phyloP scores from a whole-genome alignment of 306 rosid genomes.

The Malus fusca region DNA sequence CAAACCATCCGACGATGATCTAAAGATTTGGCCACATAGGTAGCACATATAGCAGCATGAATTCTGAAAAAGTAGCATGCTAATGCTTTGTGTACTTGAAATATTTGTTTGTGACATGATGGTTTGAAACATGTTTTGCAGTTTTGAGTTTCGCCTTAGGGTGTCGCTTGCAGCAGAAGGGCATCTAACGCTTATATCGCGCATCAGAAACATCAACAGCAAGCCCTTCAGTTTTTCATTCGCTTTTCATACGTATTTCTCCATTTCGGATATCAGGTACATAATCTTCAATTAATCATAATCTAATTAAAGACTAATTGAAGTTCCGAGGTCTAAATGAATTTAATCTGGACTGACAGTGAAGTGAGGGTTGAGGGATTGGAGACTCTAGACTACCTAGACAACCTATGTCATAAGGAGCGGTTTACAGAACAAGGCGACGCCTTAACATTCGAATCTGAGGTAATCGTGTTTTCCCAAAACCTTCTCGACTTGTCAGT shows the following conservation, averaged over 20 bases:
- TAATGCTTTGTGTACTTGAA: not conserved
- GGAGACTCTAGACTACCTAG: conserved; percentile 83
- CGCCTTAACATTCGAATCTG: conserved; percentile 86
- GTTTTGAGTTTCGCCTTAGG: conserved; percentile 85
- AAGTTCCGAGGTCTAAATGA: not conserved
- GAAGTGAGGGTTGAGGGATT: conserved; percentile 94
- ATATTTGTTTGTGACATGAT: not conserved
- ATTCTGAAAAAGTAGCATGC: not conserved
- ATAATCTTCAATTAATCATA: not conserved
- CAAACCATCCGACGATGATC: conserved; percentile 67
- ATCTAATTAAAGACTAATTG: not conserved
- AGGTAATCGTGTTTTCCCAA: conserved; percentile 36
- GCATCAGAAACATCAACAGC: conserved; percentile 68
- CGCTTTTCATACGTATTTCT: conserved; percentile 71
- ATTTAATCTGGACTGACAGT: conserved; percentile 33
- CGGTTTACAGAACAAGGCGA: conserved; percentile 94
- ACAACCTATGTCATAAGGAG: conserved; percentile 54
- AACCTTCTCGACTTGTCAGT: not conserved
- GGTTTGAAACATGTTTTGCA: conserved; percentile 21
- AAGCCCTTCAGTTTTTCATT: conserved; percentile 84
- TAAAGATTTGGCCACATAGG: conserved; percentile 84
- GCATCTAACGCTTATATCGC: conserved; percentile 49
- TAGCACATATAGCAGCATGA: conserved; percentile 22
- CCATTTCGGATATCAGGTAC: conserved; percentile 81
- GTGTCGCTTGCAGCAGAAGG: conserved; percentile 63